Evolutionary conservation across 805 yeast genomes (phyloP).

Genomic region (Yarrowia keelungensis): DNA sequence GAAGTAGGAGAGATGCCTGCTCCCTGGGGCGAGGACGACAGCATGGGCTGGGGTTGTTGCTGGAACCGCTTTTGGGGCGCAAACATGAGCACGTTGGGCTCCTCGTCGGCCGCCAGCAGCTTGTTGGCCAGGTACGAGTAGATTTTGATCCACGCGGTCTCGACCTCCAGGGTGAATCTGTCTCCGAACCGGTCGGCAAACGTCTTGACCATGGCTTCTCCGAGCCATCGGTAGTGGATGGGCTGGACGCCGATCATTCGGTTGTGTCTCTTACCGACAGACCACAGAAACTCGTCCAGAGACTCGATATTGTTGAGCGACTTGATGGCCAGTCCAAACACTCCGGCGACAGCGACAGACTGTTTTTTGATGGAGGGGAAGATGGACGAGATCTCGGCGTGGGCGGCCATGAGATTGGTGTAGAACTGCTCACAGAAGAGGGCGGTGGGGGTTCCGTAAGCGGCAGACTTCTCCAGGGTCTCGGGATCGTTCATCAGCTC

Average conservation of each 20-base stretch:
- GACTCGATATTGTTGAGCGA: slow-evolving; percentile 65
- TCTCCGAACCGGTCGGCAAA: slow-evolving; percentile 45
- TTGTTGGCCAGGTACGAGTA: slow-evolving; percentile 47
- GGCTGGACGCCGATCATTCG: slow-evolving; percentile 73
- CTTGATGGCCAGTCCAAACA: slow-evolving; percentile 69
- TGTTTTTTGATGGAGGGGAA: slow-evolving; percentile 82
- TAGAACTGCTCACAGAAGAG: slow-evolving; percentile 80
- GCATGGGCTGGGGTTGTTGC: slow-evolving; percentile 9
- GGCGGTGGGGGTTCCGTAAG: slow-evolving; percentile 52
- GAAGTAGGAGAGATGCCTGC: slow-evolving; percentile 21
- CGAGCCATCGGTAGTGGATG: slow-evolving; percentile 47
- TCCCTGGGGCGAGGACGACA: neutral
- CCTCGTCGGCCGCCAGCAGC: slow-evolving; percentile 47
- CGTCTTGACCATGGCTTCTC: slow-evolving; percentile 46
- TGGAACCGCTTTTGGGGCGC: slow-evolving; percentile 25
- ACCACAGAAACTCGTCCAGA: slow-evolving; percentile 65
- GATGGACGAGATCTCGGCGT: slow-evolving; percentile 64
- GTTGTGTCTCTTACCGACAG: slow-evolving; percentile 76
- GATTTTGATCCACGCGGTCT: slow-evolving; percentile 48
- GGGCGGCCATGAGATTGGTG: slow-evolving; percentile 67
- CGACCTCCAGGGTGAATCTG: slow-evolving; percentile 45
- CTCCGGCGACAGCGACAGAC: slow-evolving; percentile 81
- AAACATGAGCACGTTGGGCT: slow-evolving; percentile 48
- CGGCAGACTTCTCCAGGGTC: slow-evolving; percentile 13
- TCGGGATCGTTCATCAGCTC: slow-evolving; percentile 39